Evolutionary conservation across 2,329 filamentous ascomycete species (phyloP).

Genomic region (Emergomyces africanus): DNA sequence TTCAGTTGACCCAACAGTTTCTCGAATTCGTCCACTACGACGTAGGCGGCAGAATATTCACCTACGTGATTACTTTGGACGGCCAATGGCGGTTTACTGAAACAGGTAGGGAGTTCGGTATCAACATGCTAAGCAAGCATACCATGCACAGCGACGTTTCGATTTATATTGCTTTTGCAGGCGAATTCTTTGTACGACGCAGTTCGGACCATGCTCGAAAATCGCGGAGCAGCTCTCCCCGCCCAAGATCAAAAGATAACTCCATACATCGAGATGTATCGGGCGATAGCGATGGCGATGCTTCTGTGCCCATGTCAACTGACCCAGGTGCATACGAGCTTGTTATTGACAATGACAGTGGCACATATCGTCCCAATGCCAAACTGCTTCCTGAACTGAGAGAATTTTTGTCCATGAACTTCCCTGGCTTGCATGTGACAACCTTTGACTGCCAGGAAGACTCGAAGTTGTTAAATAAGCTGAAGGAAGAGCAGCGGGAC

Average conservation of each 20-base stretch:
- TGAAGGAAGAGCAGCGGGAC: slow-evolving; percentile 65
- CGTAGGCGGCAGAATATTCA: slow-evolving; percentile 75
- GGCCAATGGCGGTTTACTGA: slow-evolving; percentile 83
- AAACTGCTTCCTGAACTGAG: slow-evolving; percentile 59
- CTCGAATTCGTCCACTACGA: slow-evolving; percentile 78
- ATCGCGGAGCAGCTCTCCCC: slow-evolving; percentile 13
- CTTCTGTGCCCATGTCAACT: slow-evolving; percentile 30
- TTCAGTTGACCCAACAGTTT: slow-evolving; percentile 64
- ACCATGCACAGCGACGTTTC: slow-evolving; percentile 93
- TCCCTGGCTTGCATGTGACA: slow-evolving; percentile 63
- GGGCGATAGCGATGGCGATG: slow-evolving; percentile 23
- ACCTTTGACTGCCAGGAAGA: slow-evolving; percentile 61
- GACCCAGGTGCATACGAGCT: slow-evolving; percentile 61
- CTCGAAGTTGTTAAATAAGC: slow-evolving; percentile 55
- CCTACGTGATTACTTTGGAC: slow-evolving; percentile 82
- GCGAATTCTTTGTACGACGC: slow-evolving; percentile 75
- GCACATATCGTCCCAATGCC: slow-evolving; percentile 82
- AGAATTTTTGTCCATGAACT: slow-evolving; percentile 55
- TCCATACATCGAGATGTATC: slow-evolving; percentile 29
- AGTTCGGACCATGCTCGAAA: slow-evolving; percentile 28
- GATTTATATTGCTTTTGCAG: slow-evolving; percentile 81
- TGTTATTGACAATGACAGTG: slow-evolving; percentile 88
- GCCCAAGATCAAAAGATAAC: slow-evolving; percentile 35
- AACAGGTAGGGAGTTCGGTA: slow-evolving; percentile 88
- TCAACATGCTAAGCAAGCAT: slow-evolving; percentile 87